Evolutionary conservation across 306 rosid species (phyloP).

Genomic region (Macrotyloma uniflorum): DNA sequence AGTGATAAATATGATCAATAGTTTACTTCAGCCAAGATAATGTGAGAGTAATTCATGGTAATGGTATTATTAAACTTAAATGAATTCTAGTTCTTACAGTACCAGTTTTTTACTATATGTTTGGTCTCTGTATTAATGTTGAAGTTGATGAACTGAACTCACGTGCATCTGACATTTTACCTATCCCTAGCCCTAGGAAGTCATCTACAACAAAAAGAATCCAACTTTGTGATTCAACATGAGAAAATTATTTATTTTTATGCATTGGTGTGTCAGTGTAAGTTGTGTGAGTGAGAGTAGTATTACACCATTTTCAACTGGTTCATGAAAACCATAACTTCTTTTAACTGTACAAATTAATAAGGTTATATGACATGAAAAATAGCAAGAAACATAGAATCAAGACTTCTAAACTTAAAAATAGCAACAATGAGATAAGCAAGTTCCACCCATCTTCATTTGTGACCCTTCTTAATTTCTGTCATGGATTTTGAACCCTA

Average conservation of each 20-base stretch:
- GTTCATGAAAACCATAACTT: background rate
- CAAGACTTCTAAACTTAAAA: too few species aligned
- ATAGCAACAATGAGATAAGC: too few species aligned
- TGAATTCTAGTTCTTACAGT: too few species aligned
- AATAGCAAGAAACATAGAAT: too few species aligned
- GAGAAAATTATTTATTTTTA: background rate
- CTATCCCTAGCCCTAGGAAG: background rate
- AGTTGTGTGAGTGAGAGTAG: background rate
- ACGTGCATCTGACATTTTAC: slow-evolving; percentile 4
- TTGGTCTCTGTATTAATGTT: background rate
- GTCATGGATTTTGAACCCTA: background rate
- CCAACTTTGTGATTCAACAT: background rate
- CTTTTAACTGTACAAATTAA: too few species aligned
- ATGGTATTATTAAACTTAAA: too few species aligned
- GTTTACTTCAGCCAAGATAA: background rate
- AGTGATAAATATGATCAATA: background rate
- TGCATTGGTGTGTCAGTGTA: background rate
- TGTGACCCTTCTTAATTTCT: background rate
- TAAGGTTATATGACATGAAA: too few species aligned
- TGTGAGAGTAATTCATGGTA: background rate
- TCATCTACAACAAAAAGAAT: background rate
- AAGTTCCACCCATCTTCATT: background rate
- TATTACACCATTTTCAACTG: background rate
- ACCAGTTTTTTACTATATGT: background rate
- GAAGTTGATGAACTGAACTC: background rate